Conservation (phyloP, 495 filamentous ascomycete genomes). For the Aspergillus heteromorphus region DNA sequence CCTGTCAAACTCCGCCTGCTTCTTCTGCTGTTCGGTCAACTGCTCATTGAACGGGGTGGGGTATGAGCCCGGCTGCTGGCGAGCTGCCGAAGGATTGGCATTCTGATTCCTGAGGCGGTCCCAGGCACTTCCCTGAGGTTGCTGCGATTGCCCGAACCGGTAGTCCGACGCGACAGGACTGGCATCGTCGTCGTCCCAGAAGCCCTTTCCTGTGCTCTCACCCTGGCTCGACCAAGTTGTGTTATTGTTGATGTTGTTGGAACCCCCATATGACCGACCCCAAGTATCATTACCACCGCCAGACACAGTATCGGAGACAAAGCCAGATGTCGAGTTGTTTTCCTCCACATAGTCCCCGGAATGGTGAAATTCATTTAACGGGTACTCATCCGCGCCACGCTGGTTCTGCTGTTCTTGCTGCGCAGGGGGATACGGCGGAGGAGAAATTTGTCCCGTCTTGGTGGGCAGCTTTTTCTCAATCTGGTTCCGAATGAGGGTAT, state of each 20-base stretch:
- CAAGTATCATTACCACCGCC: too few species aligned
- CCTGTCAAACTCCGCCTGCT: slow-evolving; percentile 38
- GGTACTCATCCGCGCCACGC: too few species aligned
- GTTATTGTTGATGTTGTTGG: too few species aligned
- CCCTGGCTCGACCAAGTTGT: neutral
- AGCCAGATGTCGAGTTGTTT: too few species aligned
- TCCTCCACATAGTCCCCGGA: too few species aligned
- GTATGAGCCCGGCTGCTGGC: slow-evolving; percentile 2
- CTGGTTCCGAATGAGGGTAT: slow-evolving; percentile 14
- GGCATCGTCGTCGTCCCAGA: slow-evolving; percentile 31
- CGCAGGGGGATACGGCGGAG: too few species aligned
- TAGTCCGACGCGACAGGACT: slow-evolving; percentile 38
- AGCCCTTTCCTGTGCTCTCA: slow-evolving; percentile 13
- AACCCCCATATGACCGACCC: too few species aligned
- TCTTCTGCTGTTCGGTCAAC: slow-evolving; percentile 27
- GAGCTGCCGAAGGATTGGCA: slow-evolving; percentile 4
- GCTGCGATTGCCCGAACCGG: slow-evolving; percentile 15
- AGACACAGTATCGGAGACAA: too few species aligned
- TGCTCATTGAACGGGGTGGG: slow-evolving; percentile 1
- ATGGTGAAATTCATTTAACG: too few species aligned
- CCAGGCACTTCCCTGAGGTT: slow-evolving; percentile 32
- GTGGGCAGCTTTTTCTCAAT: slow-evolving; percentile 22
- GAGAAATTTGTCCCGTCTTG: slow-evolving; percentile 19
- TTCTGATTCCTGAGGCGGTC: slow-evolving; percentile 36
- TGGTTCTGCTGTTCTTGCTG: too few species aligned